Evolutionary conservation across 176 grass and related monocot species (phyloP).

Genomic region (Oryza glaberrima): DNA sequence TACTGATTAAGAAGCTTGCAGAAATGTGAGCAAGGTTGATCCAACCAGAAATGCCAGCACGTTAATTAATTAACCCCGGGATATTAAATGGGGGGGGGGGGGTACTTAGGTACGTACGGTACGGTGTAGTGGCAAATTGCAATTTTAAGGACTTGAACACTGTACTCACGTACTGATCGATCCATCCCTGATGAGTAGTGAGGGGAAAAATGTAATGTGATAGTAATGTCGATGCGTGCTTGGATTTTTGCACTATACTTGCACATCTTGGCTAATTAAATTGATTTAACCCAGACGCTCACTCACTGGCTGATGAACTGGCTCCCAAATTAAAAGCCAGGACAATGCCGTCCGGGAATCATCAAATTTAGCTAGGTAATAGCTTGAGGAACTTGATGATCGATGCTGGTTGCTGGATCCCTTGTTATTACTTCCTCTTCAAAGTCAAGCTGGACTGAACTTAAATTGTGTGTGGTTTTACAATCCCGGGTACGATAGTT

Average conservation of each 20-base stretch:
- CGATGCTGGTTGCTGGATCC: background rate
- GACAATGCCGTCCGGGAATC: background rate
- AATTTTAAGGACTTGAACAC: background rate
- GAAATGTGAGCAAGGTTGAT: background rate
- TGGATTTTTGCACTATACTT: background rate
- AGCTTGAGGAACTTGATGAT: background rate
- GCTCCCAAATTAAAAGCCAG: background rate
- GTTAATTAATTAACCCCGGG: conserved; percentile 10
- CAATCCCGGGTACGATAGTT: no score
- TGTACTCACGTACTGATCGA: background rate
- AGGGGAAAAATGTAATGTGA: background rate
- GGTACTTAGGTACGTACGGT: background rate
- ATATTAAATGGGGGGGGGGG: background rate
- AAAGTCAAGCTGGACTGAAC: background rate
- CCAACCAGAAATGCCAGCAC: conserved; percentile 31
- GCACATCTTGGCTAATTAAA: background rate
- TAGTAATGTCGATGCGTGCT: background rate
- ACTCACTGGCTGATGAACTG: background rate
- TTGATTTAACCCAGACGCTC: background rate
- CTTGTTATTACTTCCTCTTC: background rate
- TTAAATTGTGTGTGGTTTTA: background rate
- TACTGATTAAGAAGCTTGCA: background rate
- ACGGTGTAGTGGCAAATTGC: background rate
- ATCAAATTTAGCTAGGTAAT: background rate
- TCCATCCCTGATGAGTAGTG: background rate